These are phyloP conservation scores for Trifolium subterraneum DNA, from an alignment of 306 rosid genomes.

Conservation along the genomic window DNA sequence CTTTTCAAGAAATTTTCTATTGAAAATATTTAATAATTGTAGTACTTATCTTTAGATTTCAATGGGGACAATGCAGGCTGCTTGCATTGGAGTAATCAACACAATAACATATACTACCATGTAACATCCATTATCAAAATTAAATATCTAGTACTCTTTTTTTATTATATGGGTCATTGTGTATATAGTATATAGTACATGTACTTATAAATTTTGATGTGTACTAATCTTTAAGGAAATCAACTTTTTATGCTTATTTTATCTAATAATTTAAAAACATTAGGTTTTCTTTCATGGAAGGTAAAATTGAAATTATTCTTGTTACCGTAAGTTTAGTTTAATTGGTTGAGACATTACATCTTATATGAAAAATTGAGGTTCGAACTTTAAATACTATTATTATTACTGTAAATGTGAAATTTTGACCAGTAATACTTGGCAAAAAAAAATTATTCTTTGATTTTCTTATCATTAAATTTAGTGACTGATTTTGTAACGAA, in stretches of 20 bases:
- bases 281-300: background rate
- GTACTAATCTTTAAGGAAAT: background rate
- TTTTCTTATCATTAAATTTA: no score
- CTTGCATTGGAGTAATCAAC: conserved; percentile 41
- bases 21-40: conserved; percentile 16
- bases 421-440: no score
- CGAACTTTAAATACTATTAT: no score
- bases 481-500: no score
- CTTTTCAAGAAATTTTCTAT: conserved; percentile 7
- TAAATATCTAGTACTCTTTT: background rate
- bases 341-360: no score
- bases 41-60: conserved; percentile 46
- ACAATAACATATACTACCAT: conserved; percentile 28
- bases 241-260: background rate
- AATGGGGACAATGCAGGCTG: conserved; percentile 27
- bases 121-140: conserved; percentile 20
- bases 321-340: no score
- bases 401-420: no score
- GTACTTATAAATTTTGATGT: background rate
- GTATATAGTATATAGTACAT: background rate
- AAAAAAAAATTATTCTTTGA: no score
- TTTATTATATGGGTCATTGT: background rate
- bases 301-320: no score
- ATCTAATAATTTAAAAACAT: background rate
- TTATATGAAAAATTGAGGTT: no score